phyloP scores from a whole-genome alignment of 1,139 yeast genomes.

The Candida sanyaensis region DNA sequence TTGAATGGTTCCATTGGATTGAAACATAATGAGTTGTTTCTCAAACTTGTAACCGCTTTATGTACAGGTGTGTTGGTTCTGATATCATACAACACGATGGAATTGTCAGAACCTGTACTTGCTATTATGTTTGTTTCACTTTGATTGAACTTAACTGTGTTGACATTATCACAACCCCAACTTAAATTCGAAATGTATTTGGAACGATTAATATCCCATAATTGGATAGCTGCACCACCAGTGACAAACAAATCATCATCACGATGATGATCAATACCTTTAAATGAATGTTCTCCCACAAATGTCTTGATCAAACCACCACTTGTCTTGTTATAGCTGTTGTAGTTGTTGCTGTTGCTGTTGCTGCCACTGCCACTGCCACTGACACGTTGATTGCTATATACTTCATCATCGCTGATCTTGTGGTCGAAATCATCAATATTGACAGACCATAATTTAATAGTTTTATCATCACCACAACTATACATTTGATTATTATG shows the following conservation, averaged over 20 bases:
- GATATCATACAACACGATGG: slow-evolving; percentile 85
- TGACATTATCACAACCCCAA: slow-evolving; percentile 96
- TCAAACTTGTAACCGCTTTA: slow-evolving; percentile 77
- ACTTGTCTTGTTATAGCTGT: slow-evolving; percentile 9
- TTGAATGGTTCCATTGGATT: slow-evolving; percentile 97
- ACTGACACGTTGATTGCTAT: slow-evolving; percentile 18
- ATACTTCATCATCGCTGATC: slow-evolving; percentile 37
- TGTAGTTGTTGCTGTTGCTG: no score
- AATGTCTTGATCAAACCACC: slow-evolving; percentile 71
- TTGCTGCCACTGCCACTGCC: background rate
- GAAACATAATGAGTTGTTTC: slow-evolving; percentile 90
- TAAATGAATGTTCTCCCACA: slow-evolving; percentile 82
- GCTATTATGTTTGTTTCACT: slow-evolving; percentile 91
- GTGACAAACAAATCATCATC: slow-evolving; percentile 78
- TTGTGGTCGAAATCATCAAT: slow-evolving; percentile 44
- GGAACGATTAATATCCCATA: slow-evolving; percentile 87
- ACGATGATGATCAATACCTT: slow-evolving; percentile 84
- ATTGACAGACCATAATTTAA: slow-evolving; percentile 76
- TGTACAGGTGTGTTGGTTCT: slow-evolving; percentile 94
- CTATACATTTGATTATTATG: slow-evolving; percentile 65
- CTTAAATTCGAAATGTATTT: slow-evolving; percentile 75
- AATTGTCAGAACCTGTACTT: slow-evolving; percentile 89
- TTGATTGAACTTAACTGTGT: slow-evolving; percentile 80
- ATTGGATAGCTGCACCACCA: slow-evolving; percentile 84
- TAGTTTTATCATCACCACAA: slow-evolving; percentile 89